Conservation (phyloP, 2,329 filamentous ascomycete genomes). For the Pseudophaeomoniella oleicola region DNA sequence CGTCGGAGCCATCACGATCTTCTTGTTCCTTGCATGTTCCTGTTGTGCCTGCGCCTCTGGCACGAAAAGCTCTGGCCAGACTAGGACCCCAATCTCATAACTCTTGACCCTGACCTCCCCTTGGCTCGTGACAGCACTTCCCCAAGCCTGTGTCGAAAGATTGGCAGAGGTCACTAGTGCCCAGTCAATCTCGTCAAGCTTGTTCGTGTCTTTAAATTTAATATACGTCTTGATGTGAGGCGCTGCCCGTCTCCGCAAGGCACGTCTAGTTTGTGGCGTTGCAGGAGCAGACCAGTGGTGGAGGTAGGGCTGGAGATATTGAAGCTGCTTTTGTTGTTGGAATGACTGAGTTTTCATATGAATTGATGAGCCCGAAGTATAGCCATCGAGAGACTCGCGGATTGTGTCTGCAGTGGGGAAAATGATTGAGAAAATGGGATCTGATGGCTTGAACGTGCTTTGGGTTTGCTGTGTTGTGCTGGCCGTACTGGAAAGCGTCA, state of each 20-base stretch:
- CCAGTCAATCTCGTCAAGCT: slow-evolving; percentile 52
- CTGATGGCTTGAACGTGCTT: slow-evolving; percentile 7
- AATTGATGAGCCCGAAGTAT: slow-evolving; percentile 62
- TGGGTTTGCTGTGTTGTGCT: slow-evolving; percentile 4
- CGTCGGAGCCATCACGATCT: slow-evolving; percentile 49
- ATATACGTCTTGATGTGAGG: slow-evolving; percentile 88
- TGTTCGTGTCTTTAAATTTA: slow-evolving; percentile 37
- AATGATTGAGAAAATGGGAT: slow-evolving; percentile 52
- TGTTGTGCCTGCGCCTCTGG: slow-evolving; percentile 2
- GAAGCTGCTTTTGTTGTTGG: slow-evolving; percentile 58
- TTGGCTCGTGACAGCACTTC: slow-evolving; percentile 41
- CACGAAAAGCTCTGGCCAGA: slow-evolving; percentile 54
- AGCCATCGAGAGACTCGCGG: slow-evolving; percentile 61
- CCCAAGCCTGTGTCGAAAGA: slow-evolving; percentile 80
- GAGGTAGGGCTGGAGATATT: slow-evolving; percentile 55
- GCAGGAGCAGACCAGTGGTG: slow-evolving; percentile 50
- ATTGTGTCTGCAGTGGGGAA: slow-evolving; percentile 75
- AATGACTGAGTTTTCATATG: slow-evolving; percentile 62
- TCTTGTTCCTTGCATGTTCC: too few species aligned
- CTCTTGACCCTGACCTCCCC: slow-evolving; percentile 57
- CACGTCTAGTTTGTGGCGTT: slow-evolving; percentile 23
- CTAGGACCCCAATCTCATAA: slow-evolving; percentile 69
- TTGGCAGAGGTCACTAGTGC: slow-evolving; percentile 84
- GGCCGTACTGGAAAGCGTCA: slow-evolving; percentile 17
- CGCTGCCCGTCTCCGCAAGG: slow-evolving; percentile 54